Base-by-base conservation (phyloP, 2,329 filamentous ascomycete genomes). In the Helicocarpus griseus region DNA sequence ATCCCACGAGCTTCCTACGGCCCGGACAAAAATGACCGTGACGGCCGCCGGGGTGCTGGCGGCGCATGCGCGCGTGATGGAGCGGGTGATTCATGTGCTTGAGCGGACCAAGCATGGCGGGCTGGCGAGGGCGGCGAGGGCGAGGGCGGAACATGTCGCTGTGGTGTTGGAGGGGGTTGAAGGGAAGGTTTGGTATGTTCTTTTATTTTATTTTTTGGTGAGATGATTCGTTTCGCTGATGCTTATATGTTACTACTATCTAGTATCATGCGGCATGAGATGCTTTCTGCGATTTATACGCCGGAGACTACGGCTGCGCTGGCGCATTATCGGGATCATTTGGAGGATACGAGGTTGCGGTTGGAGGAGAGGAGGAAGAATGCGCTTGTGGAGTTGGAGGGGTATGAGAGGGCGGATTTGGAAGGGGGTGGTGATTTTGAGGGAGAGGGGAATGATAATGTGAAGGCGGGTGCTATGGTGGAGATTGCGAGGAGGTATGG, bases 401-500 rank as follows among this genome's bases (percentile, higher is more conserved):
- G 56, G 21, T 73, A 71, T 54, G 66, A 69, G 8, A 58, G 56
- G 52, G 58, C 56, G 2, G 63, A 64, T 39, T 41, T 46, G 13
- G 53, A 39, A 21, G 38, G 26, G 36, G 35, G n/a, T 44, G 31
- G 24, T 43, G 46, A 29, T 35, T 45, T 19, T 38, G 45, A 26
- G 31, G 41, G 19, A 22, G 53, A 48, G 39, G 22, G 38, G 45
- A 35, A 43, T 24, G 58, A 52, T 29, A 26, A 29, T 13, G 31
- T 24, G 57, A 56, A 43, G 56, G 54, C 48, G 17, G 61, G 59
- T 5, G 58, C 64, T 1, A 65, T 73, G 57, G 56, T 53, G 28
- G 65, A 67, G 50, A 65, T 73, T 51, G 65, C 69, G 26, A 64
- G 60, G 41, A 63, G 64, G 38, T 73, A 72, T 60, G 65, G 64